Base-by-base conservation (phyloP, 1,284 basidiomycete genomes). In the Naganishia liquefaciens region DNA sequence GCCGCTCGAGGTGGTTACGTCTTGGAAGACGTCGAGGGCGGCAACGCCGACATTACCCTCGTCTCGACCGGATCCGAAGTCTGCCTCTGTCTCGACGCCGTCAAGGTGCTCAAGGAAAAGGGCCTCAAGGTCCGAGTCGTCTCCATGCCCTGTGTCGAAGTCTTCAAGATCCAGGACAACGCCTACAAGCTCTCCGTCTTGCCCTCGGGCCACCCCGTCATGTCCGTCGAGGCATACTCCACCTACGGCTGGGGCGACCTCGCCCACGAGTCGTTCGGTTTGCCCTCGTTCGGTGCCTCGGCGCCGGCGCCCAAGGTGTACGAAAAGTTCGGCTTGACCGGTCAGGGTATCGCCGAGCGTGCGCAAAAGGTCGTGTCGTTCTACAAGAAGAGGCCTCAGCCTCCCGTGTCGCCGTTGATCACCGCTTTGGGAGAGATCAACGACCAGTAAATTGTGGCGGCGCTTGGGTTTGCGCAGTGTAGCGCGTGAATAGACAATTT, bases 51-150 rank as follows among this genome's bases (percentile, higher is more conserved):
- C 78, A 80, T 96, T 73, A 96, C 92, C 50, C 85, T 97, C 70
- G 89, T 95, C 72, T 87, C 88, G 75, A 88, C 87, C 67, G 93
- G 94, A 70, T 91, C 88, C 76, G 93, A 97, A 80, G 91, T 95
- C 69, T 68, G 83, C 72, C 90, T 96, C 71, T 90, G 87, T 62
- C 80, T 92, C 64, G 92, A 93, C 77, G 93, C 93, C 40, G 90
- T 88, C 65, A 83, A 84, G 76, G 83, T 86, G 76, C 86, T 95
- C 72, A 85, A 85, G 75, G 83, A 82, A 68, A 82, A 88, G 79
- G 89, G 90, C 68, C 76, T 92, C 81, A 91, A 88, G 82, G 87
- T 86, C 68, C 86, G 93, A 61, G 77, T 96, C 64, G 91, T 93
- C 74, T 90, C 88, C 74, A 80, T 96, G 75, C 93, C 93, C 33